Conservation (phyloP, 177 flowering plant genomes). For the Vitis hybrid region DNA sequence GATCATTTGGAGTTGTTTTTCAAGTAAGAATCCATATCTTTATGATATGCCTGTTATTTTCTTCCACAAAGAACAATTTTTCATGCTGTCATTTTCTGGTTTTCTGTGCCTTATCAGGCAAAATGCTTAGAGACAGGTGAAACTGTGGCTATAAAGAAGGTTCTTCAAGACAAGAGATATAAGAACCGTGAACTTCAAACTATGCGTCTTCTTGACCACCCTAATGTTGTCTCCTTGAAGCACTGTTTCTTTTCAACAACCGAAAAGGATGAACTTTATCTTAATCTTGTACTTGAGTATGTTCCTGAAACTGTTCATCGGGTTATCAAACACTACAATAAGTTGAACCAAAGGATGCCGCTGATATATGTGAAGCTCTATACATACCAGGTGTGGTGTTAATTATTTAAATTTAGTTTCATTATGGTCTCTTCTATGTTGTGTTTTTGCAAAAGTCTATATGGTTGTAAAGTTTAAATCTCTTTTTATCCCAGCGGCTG, state of each 20-base stretch:
- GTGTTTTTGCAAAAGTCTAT: not conserved
- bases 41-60: not conserved
- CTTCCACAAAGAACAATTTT: not conserved
- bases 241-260: constrained; percentile 81
- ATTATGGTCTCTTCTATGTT: not conserved
- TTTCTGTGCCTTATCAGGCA: constrained; percentile 35
- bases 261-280: constrained; percentile 71
- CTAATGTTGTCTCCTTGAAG: constrained; percentile 68
- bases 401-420: constrained; percentile 1
- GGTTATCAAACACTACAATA: constrained; percentile 68
- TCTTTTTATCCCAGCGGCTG: not conserved
- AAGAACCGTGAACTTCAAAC: constrained; percentile 77
- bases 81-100: not conserved
- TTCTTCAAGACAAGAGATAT: constrained; percentile 74
- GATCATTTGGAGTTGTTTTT: constrained; percentile 76
- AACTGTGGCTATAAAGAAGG: constrained; percentile 77
- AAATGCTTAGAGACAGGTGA: constrained; percentile 72
- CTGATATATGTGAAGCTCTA: constrained; percentile 68
- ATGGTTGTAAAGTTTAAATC: not conserved
- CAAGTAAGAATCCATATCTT: constrained; percentile 36
- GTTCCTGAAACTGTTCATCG: constrained; percentile 81
- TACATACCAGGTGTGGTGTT: constrained; percentile 54
- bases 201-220: constrained; percentile 79
- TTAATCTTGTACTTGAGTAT: constrained; percentile 70
- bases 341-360: constrained; percentile 73